Percentiles rank a stretch among this genome's conserved stretches.
Evolutionary conservation across 2,329 filamentous ascomycete genomes (phyloP).

Genomic region (Talaromyces piceae): DNA sequence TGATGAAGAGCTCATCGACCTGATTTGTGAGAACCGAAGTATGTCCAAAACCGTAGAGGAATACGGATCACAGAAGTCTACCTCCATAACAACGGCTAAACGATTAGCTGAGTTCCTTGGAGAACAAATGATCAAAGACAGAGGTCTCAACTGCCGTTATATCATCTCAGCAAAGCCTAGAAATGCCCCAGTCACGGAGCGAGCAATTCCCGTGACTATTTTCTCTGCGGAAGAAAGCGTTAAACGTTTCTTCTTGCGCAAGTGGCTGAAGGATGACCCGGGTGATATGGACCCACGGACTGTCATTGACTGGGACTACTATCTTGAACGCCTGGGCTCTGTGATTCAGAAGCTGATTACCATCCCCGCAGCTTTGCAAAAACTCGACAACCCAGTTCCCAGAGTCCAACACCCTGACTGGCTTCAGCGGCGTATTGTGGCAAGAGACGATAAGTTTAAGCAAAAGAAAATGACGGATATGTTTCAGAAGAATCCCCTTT

Average conservation of each 20-base stretch:
- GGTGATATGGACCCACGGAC: conserved; percentile 81
- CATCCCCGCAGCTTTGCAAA: conserved; percentile 92
- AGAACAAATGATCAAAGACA: conserved; percentile 99
- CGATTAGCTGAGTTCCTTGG: conserved; percentile 93
- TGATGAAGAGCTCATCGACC: conserved; percentile 93
- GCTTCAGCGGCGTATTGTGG: conserved; percentile 86
- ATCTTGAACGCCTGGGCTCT: conserved; percentile 87
- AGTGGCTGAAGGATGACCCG: conserved; percentile 93
- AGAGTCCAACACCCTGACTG: conserved; percentile 92
- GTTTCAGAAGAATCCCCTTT: conserved; percentile 63
- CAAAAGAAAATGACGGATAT: conserved; percentile 98
- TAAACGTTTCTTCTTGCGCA: conserved; percentile 82
- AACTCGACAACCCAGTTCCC: conserved; percentile 88
- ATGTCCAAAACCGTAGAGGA: conserved; percentile 97
- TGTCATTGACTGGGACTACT: conserved; percentile 95
- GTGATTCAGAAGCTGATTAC: conserved; percentile 99
- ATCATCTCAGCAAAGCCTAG: conserved; percentile 87
- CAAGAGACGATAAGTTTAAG: conserved; percentile 95
- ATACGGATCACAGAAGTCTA: conserved; percentile 92
- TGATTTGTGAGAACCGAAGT: conserved; percentile 99
- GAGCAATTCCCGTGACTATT: conserved; percentile 90
- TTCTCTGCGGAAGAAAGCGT: conserved; percentile 87
- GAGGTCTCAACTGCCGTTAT: conserved; percentile 98
- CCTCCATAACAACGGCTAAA: conserved; percentile 96
- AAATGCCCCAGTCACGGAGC: conserved; percentile 86